A percentile compares a stretch with the other conserved stretches of the same genome.
Evolutionary conservation across 371 early-diverging fungal species (phyloP).

Genomic region (Caulochytrium protostelioides): DNA sequence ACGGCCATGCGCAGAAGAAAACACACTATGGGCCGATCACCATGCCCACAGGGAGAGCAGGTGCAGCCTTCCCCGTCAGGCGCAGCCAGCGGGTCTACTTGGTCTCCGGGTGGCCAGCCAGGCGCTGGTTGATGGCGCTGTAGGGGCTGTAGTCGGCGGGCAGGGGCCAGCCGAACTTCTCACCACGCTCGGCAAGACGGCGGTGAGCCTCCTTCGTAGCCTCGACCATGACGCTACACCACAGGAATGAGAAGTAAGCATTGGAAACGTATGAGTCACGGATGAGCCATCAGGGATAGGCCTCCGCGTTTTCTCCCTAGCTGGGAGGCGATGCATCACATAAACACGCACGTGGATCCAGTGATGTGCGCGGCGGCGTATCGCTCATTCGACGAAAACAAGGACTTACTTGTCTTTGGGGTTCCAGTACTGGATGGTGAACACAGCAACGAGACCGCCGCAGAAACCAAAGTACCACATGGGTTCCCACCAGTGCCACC

Average conservation of each 20-base stretch:
- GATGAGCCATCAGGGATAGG: too few relatives aligned
- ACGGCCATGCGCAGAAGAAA: too few relatives aligned
- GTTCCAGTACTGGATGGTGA: conserved; percentile 6
- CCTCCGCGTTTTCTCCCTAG: too few relatives aligned
- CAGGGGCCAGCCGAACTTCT: conserved; percentile 19
- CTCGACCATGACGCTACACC: conserved; percentile 6
- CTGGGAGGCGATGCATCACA: too few relatives aligned
- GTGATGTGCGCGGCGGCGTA: neutral
- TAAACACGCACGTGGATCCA: neutral
- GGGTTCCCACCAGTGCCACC: conserved; percentile 17
- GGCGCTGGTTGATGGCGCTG: neutral
- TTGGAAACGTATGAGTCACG: too few relatives aligned
- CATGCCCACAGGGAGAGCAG: neutral
- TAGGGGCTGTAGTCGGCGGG: conserved; percentile 10
- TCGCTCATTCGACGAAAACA: neutral
- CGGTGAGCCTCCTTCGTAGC: conserved; percentile 15
- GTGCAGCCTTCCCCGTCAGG: neutral
- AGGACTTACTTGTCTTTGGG: conserved; percentile 3
- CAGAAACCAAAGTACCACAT: conserved; percentile 16
- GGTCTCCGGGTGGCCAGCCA: neutral
- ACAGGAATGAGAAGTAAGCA: neutral
- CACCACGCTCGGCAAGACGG: conserved; percentile 14
- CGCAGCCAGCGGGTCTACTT: neutral
- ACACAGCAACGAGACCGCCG: conserved; percentile 7
- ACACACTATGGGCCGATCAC: neutral